Evolutionary conservation across 208 protist genomes (phyloP).

Genomic region (Phytomonas francai): DNA sequence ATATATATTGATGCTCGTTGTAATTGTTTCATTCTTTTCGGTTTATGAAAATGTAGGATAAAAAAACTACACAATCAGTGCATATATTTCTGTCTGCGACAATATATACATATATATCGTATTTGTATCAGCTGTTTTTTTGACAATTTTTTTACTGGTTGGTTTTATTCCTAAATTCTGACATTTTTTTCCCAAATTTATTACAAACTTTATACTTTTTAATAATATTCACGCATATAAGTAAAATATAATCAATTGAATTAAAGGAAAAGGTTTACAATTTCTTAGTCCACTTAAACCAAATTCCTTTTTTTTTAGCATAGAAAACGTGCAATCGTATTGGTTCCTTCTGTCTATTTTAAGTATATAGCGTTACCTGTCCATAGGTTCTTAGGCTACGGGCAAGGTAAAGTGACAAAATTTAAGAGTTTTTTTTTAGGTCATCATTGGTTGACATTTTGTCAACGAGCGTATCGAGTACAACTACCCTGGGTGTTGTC

Average conservation of each 20-base stretch:
- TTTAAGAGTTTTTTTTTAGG: background rate
- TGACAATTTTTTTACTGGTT: background rate
- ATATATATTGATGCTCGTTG: slow-evolving; percentile 1
- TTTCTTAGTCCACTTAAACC: background rate
- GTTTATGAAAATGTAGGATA: background rate
- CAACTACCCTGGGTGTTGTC: background rate
- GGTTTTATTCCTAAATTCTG: slow-evolving; percentile 4
- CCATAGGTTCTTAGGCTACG: background rate
- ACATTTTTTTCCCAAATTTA: slow-evolving; percentile 9
- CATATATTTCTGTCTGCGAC: background rate
- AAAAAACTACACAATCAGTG: background rate
- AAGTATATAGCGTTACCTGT: background rate
- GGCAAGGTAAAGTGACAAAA: background rate
- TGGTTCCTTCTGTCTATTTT: background rate
- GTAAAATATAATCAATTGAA: background rate
- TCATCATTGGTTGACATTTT: background rate
- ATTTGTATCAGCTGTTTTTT: background rate
- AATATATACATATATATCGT: background rate
- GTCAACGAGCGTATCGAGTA: background rate
- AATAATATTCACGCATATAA: background rate
- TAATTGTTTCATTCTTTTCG: background rate
- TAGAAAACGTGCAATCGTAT: background rate
- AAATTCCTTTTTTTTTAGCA: background rate
- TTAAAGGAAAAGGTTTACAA: slow-evolving; percentile 3
- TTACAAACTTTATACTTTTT: background rate